phyloP scores from a whole-genome alignment of 441 rosid species.

The Raphanus hybrid region DNA sequence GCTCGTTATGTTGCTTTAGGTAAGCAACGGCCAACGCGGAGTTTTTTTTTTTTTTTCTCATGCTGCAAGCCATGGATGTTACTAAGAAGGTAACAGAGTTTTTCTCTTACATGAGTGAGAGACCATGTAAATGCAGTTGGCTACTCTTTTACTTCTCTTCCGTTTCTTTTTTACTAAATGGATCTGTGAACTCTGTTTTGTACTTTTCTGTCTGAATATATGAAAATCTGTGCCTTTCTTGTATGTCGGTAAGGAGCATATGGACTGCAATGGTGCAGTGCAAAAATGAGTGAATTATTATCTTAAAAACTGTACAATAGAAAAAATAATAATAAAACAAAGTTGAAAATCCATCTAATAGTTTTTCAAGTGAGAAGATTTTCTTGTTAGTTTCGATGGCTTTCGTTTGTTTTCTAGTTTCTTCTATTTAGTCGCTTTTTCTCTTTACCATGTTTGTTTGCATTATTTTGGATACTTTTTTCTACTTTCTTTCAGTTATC shows the following conservation, averaged over 20 bases:
- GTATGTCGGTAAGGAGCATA: constrained; percentile 31
- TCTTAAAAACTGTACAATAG: neutral
- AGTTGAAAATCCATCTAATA: neutral
- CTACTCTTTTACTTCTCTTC: neutral
- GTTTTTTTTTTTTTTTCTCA: constrained; percentile 25
- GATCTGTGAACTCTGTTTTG: constrained; percentile 29
- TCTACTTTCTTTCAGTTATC: neutral
- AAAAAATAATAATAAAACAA: neutral
- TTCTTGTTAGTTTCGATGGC: neutral
- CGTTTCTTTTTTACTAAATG: neutral
- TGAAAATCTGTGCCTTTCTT: constrained; percentile 8
- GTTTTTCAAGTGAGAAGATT: neutral
- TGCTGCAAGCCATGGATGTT: constrained; percentile 39
- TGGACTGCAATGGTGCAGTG: neutral
- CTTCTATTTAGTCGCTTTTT: neutral
- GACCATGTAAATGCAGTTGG: constrained; percentile 35
- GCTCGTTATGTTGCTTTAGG: constrained; percentile 38
- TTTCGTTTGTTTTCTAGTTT: neutral
- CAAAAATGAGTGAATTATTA: neutral
- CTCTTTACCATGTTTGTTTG: neutral
- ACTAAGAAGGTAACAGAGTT: constrained; percentile 20
- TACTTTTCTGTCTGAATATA: constrained; percentile 23
- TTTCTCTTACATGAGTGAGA: constrained; percentile 14
- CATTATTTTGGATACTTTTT: constrained; percentile 7
- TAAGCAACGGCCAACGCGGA: constrained; percentile 35